phyloP scores from a whole-genome alignment of 495 filamentous ascomycete species.

The Hypoxylon fragiforme region DNA sequence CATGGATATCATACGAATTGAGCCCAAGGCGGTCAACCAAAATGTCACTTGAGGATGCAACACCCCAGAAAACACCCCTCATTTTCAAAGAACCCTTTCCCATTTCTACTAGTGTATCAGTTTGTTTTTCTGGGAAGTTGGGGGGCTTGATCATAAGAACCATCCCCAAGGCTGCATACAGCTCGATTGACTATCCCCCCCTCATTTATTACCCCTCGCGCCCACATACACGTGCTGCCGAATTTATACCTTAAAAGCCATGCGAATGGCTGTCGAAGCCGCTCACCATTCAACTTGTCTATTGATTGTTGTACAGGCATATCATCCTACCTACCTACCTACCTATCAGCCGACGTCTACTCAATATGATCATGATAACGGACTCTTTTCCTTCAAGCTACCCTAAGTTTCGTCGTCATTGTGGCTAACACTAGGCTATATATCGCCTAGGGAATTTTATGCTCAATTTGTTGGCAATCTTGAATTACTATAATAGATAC shows the following conservation, averaged over 20 bases:
- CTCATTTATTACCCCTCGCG: conserved; percentile 12
- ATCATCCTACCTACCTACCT: conserved; percentile 1
- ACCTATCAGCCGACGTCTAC: background rate
- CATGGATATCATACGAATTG: no score
- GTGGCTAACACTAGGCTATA: background rate
- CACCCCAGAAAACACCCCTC: conserved; percentile 26
- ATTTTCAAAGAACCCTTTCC: conserved; percentile 31
- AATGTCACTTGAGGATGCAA: conserved; percentile 35
- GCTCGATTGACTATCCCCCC: conserved; percentile 18
- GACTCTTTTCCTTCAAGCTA: background rate
- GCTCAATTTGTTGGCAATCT: no score
- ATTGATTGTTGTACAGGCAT: background rate
- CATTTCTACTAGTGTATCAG: conserved; percentile 26
- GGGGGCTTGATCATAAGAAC: conserved; percentile 26
- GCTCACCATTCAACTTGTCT: background rate
- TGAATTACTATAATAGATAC: no score
- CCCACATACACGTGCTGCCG: conserved; percentile 21
- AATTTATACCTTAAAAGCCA: no score
- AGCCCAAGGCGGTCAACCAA: conserved; percentile 23
- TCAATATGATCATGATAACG: background rate
- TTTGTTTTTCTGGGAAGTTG: conserved; percentile 11
- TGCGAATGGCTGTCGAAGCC: no score
- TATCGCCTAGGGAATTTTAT: no score
- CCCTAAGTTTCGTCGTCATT: no score
- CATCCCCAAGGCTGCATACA: background rate